Percentiles rank a stretch among this genome's conserved stretches.
Evolutionary conservation across 106 monocot genomes (phyloP).

Genomic region (Triglochin maritima): DNA sequence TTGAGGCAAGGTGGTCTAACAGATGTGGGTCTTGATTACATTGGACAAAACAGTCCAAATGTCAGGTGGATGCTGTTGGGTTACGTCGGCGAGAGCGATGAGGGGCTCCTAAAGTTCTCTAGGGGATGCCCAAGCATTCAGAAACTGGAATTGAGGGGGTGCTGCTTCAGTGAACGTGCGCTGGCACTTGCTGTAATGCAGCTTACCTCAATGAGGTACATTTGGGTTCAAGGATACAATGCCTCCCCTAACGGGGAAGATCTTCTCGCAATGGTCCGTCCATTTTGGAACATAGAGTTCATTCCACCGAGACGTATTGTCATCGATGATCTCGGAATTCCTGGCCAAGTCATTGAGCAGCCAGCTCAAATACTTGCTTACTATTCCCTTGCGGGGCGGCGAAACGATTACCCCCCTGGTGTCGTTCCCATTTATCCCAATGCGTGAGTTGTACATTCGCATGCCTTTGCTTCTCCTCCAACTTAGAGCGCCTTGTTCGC

Average conservation of each 20-base stretch:
- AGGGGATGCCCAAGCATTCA: constrained; percentile 53
- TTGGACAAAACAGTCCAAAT: constrained; percentile 48
- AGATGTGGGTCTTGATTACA: constrained; percentile 57
- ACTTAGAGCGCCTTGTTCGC: too few species aligned
- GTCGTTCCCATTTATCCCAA: constrained; percentile 48
- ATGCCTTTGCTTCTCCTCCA: too few species aligned
- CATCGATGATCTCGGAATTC: constrained; percentile 4
- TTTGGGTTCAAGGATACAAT: constrained; percentile 89
- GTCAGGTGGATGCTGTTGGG: constrained; percentile 79
- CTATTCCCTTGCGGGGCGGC: constrained; percentile 80
- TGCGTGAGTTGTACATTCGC: background rate
- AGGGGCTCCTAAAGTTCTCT: constrained; percentile 53
- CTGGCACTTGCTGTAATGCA: constrained; percentile 45
- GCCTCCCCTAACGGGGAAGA: constrained; percentile 37
- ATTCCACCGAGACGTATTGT: constrained; percentile 32
- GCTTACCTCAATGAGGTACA: constrained; percentile 48
- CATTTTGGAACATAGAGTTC: constrained; percentile 89
- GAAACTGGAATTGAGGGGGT: constrained; percentile 76
- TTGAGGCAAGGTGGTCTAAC: constrained; percentile 68
- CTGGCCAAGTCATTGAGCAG: constrained; percentile 10
- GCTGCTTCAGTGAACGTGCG: constrained; percentile 82
- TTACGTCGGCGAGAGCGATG: constrained; percentile 55
- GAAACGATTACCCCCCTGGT: constrained; percentile 45
- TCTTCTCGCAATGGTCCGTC: constrained; percentile 58
- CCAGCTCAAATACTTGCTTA: constrained; percentile 85